These are phyloP conservation scores for Annulohypoxylon truncatum DNA, from an alignment of 2,329 filamentous ascomycete species.

Conservation along the genomic window DNA sequence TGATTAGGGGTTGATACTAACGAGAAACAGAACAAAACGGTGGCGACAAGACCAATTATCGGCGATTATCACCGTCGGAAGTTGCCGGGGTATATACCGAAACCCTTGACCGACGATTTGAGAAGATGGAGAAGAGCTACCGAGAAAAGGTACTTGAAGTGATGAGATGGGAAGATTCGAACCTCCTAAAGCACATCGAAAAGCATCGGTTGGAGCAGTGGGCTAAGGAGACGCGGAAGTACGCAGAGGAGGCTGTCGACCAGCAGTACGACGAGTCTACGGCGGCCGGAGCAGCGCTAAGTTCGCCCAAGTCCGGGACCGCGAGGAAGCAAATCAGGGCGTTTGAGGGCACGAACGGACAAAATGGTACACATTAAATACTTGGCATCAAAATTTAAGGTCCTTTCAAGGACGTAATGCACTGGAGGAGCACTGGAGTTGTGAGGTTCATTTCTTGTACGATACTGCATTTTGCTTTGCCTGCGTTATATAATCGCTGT, in stretches of 20 bases:
- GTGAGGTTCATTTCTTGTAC: slow-evolving; percentile 37
- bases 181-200: slow-evolving; percentile 72
- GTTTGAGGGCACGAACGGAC: slow-evolving; percentile 40
- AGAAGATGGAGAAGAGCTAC: slow-evolving; percentile 70
- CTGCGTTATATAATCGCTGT: slow-evolving; percentile 44
- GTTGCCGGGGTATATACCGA: slow-evolving; percentile 70
- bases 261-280: slow-evolving; percentile 46
- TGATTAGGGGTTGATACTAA: slow-evolving; percentile 8
- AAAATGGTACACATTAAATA: slow-evolving; percentile 45
- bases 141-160: slow-evolving; percentile 76
- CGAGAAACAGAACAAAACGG: slow-evolving; percentile 54
- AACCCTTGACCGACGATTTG: slow-evolving; percentile 70
- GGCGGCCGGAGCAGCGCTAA: slow-evolving; percentile 37
- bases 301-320: slow-evolving; percentile 25
- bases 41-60: slow-evolving; percentile 56
- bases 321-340: slow-evolving; percentile 29
- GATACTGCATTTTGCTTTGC: slow-evolving; percentile 35
- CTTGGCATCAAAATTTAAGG: slow-evolving; percentile 19
- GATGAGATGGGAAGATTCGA: slow-evolving; percentile 77
- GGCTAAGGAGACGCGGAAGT: slow-evolving; percentile 54
- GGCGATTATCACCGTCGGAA: slow-evolving; percentile 63
- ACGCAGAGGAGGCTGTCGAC: slow-evolving; percentile 47
- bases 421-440: slow-evolving; percentile 40
- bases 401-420: slow-evolving; percentile 31
- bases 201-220: slow-evolving; percentile 78